Evolutionary conservation across 305 asterid species (phyloP).

Genomic region (Rubia peregrina): DNA sequence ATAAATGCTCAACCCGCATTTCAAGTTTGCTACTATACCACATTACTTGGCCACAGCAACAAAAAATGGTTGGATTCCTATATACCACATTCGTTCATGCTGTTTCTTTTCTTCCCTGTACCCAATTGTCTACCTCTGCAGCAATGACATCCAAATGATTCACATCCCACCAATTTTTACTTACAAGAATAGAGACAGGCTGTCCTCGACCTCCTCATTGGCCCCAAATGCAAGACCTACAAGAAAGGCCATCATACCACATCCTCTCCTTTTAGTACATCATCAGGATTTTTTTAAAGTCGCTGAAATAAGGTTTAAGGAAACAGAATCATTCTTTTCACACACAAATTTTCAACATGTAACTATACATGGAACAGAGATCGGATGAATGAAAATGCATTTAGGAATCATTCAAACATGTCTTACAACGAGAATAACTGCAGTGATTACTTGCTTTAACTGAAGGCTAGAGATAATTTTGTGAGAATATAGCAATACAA

Average conservation of each 20-base stretch:
- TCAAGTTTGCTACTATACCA: constrained; percentile 16
- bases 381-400: not conserved
- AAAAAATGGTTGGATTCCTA: constrained; percentile 9
- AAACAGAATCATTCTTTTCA: not conserved
- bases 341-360: not conserved
- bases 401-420: not conserved
- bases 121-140: not conserved
- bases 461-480: not conserved
- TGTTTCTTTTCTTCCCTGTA: not conserved
- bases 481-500: not conserved
- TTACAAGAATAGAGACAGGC: not conserved
- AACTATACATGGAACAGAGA: not conserved
- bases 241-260: constrained; percentile 10
- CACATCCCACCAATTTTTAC: not conserved
- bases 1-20: not conserved
- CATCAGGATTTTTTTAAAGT: not conserved
- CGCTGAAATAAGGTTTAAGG: not conserved
- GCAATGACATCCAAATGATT: not conserved
- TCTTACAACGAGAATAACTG: not conserved
- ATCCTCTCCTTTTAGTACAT: not conserved
- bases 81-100: not conserved
- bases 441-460: not conserved
- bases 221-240: constrained; percentile 74
- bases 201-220: constrained; percentile 24
- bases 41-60: not conserved